A percentile compares a stretch with the other conserved stretches of the same genome.
phyloP scores from a whole-genome alignment of 83 land plant species.

The Isoetes engelmannii region DNA sequence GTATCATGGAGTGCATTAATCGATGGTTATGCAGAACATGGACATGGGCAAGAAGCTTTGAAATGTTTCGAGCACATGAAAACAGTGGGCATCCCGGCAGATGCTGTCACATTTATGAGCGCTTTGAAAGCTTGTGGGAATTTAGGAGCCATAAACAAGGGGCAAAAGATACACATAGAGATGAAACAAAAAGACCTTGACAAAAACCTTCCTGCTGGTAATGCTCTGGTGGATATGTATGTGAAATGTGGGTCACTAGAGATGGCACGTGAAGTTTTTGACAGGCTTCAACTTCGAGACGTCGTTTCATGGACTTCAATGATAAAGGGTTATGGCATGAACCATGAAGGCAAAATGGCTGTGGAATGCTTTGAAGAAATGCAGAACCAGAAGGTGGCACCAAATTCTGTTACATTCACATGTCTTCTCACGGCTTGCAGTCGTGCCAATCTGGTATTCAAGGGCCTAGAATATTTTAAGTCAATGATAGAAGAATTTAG shows the following conservation, averaged over 20 bases:
- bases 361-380: neutral
- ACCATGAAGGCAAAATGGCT: conserved; percentile 3
- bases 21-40: conserved; percentile 6
- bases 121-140: conserved; percentile 1
- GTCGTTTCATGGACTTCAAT: neutral
- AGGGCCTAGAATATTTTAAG: conserved; percentile 9
- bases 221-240: no score
- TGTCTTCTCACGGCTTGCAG: conserved; percentile 6
- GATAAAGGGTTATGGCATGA: conserved; percentile 16
- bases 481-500: conserved; percentile 8
- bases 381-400: neutral
- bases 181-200: neutral
- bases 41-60: neutral
- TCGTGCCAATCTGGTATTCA: neutral
- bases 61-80: neutral
- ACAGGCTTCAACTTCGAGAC: no score
- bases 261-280: no score
- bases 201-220: no score
- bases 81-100: neutral
- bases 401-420: conserved; percentile 5
- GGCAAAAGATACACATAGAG: conserved; percentile 7
- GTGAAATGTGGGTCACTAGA: no score
- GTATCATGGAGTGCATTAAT: conserved; percentile 11
- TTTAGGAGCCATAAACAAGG: neutral
- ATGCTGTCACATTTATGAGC: conserved; percentile 10